Evolutionary conservation across 768 basidiomycete species (phyloP).

Genomic region (Psilocybe cubensis): DNA sequence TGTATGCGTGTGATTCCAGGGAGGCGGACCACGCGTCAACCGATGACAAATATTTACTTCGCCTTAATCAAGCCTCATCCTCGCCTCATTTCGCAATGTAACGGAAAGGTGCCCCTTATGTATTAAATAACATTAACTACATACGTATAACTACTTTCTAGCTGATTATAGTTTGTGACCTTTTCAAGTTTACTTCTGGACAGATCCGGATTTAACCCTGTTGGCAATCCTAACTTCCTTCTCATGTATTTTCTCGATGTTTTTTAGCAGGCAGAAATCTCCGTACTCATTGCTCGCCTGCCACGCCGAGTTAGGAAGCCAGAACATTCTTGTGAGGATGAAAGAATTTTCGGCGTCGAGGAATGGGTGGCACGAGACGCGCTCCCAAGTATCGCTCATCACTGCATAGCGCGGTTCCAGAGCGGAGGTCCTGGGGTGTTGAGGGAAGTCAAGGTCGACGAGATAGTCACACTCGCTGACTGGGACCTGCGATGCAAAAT

Average conservation of each 20-base stretch:
- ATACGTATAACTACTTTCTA: slow-evolving; percentile 1
- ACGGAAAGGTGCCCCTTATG: not conserved
- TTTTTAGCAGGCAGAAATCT: slow-evolving; percentile 88
- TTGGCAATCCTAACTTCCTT: slow-evolving; percentile 36
- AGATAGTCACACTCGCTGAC: slow-evolving; percentile 84
- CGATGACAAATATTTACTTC: slow-evolving; percentile 5
- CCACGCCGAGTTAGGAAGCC: slow-evolving; percentile 77
- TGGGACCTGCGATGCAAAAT: slow-evolving; percentile 53
- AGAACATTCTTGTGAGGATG: slow-evolving; percentile 74
- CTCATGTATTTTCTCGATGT: slow-evolving; percentile 43
- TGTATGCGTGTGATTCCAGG: not conserved
- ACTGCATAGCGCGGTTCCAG: slow-evolving; percentile 83
- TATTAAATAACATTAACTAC: not conserved
- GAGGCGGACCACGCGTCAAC: slow-evolving; percentile 5
- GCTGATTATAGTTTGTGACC: not conserved
- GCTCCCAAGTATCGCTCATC: slow-evolving; percentile 75
- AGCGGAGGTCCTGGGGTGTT: slow-evolving; percentile 53
- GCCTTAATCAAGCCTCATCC: too few relatives aligned
- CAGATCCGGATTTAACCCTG: slow-evolving; percentile 7
- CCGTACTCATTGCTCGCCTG: slow-evolving; percentile 76
- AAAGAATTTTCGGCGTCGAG: slow-evolving; percentile 80
- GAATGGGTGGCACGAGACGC: slow-evolving; percentile 80
- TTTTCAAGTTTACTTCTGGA: not conserved
- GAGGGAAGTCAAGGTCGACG: slow-evolving; percentile 87
- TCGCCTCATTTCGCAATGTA: too few relatives aligned